A percentile compares a stretch with the other conserved stretches of the same genome.
Evolutionary conservation across 371 early-diverging fungal genomes (phyloP).

Genomic region (Lichtheimia hyalospora): DNA sequence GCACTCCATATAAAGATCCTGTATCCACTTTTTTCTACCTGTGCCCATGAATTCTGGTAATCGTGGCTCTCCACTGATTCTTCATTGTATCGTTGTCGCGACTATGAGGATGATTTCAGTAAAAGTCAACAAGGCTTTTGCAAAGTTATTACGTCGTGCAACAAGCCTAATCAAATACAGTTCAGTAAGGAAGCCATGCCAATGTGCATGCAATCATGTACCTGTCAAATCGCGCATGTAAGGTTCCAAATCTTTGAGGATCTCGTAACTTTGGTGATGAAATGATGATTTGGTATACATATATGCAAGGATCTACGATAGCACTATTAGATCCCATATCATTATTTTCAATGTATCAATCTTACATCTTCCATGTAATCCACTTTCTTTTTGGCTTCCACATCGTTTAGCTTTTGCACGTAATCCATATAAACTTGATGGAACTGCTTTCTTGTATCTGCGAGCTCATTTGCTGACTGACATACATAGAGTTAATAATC

Average conservation of each 20-base stretch:
- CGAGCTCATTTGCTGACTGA: conserved; percentile 61
- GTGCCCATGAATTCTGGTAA: conserved; percentile 33
- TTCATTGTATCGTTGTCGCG: conserved; percentile 41
- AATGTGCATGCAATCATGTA: background rate
- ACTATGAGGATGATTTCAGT: conserved; percentile 17
- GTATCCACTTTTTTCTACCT: conserved; percentile 12
- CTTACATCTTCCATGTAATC: conserved; percentile 78
- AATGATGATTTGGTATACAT: conserved; percentile 76
- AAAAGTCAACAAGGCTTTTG: background rate
- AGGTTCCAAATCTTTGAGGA: conserved; percentile 75
- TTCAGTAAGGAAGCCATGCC: no score
- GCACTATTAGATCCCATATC: background rate
- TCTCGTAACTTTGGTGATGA: conserved; percentile 76
- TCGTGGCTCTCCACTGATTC: conserved; percentile 29
- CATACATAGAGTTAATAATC: background rate
- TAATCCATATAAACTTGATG: conserved; percentile 70
- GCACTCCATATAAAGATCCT: background rate
- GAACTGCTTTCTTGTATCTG: conserved; percentile 58
- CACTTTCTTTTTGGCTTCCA: conserved; percentile 67
- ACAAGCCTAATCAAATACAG: conserved; percentile 26
- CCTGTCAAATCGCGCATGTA: conserved; percentile 73
- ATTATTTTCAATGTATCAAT: background rate
- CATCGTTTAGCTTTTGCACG: conserved; percentile 62
- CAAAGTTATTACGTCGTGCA: conserved; percentile 36
- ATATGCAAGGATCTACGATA: conserved; percentile 56